A percentile compares a stretch with the other conserved stretches of the same genome.
These are phyloP conservation scores for Calcarisporium arbuscula DNA, from an alignment of 2,329 filamentous ascomycete genomes.

Conservation along the genomic window DNA sequence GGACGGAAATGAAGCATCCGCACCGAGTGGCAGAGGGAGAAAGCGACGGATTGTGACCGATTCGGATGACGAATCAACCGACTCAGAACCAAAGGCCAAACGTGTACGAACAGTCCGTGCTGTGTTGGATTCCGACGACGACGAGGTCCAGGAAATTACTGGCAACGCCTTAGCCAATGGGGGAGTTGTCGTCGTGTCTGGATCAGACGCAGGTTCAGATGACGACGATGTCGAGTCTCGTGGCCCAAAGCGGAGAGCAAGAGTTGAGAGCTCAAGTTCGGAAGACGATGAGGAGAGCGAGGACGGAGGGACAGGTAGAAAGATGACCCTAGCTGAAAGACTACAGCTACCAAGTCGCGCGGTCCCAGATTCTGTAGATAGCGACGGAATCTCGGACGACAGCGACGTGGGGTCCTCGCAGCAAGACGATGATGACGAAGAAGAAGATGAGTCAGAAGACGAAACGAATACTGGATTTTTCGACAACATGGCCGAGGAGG, in stretches of 20 bases:
- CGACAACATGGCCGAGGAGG: conserved; percentile 27
- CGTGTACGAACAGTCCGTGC: conserved; percentile 15
- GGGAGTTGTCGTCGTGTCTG: conserved; percentile 2
- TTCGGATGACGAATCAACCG: conserved; percentile 21
- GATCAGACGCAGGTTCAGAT: conserved; percentile 11
- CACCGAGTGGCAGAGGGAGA: too few relatives aligned
- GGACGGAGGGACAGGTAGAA: neutral
- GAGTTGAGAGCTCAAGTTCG: neutral
- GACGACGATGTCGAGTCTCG: conserved; percentile 8
- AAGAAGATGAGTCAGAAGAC: conserved; percentile 15
- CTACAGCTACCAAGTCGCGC: neutral
- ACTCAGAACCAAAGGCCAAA: conserved; percentile 14
- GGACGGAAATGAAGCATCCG: conserved; percentile 1
- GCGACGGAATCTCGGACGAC: conserved; percentile 9
- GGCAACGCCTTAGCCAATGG: conserved; percentile 1
- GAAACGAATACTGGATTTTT: too few relatives aligned
- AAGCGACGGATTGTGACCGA: conserved; percentile 24
- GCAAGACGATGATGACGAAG: conserved; percentile 11
- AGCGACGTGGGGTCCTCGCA: too few relatives aligned
- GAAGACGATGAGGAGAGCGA: conserved; percentile 6
- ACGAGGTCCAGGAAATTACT: conserved; percentile 5
- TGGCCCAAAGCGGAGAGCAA: neutral
- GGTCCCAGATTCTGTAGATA: conserved; percentile 4
- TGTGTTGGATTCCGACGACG: conserved; percentile 17
- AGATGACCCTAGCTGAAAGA: conserved; percentile 2